A percentile compares a stretch with the other conserved stretches of the same genome.
phyloP scores from a whole-genome alignment of 768 basidiomycete genomes.

The Kwoniella sp. region DNA sequence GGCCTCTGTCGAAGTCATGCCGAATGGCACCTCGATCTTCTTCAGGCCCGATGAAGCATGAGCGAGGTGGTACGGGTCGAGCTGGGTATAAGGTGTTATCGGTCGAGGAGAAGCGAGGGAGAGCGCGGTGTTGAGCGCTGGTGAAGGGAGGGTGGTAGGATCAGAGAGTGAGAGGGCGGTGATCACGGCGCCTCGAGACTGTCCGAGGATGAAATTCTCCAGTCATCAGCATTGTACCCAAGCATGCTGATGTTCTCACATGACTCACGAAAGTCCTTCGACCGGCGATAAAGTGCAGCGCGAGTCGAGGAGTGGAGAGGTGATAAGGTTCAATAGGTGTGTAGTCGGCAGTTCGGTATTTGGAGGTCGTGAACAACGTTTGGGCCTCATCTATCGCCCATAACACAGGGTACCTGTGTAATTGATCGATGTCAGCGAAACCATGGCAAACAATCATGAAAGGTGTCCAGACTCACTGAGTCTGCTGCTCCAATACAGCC shows the following conservation, averaged over 20 bases:
- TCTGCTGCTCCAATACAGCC: conserved; percentile 67
- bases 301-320: conserved; percentile 72
- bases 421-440: neutral
- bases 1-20: conserved; percentile 70
- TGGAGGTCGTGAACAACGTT: conserved; percentile 67
- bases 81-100: conserved; percentile 64
- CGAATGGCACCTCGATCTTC: conserved; percentile 63
- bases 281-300: conserved; percentile 79
- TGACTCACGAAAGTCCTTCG: conserved; percentile 67
- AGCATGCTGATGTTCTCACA: neutral
- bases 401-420: conserved; percentile 70
- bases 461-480: conserved; percentile 61
- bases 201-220: neutral
- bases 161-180: conserved; percentile 70
- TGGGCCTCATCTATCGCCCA: conserved; percentile 89
- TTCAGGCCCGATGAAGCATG: conserved; percentile 64
- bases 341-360: conserved; percentile 76
- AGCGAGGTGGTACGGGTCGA: conserved; percentile 60
- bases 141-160: conserved; percentile 64
- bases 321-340: conserved; percentile 71
- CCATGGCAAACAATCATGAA: neutral
- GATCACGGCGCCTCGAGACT: conserved; percentile 73
- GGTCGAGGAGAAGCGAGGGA: conserved; percentile 59
- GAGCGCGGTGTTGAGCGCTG: conserved; percentile 70
- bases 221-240: neutral